Base-by-base conservation (phyloP, 371 early-diverging fungal species). In the Mortierella sp. region DNA sequence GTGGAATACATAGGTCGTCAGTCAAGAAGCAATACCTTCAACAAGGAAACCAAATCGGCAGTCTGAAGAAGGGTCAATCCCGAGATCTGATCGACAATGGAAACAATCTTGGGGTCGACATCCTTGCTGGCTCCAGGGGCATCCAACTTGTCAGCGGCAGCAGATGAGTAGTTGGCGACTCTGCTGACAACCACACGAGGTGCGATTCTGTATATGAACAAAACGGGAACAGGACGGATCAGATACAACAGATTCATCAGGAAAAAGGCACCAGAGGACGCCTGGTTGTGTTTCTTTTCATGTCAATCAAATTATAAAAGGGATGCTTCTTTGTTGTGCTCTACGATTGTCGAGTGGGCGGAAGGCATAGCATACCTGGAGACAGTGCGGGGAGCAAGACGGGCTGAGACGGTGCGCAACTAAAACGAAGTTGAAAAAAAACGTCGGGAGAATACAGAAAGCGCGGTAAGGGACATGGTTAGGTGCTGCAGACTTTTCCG, bases 21-120 rank as follows among this genome's bases (percentile, higher is more conserved):
- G n/a, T n/a, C n/a, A n/a, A n/a, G n/a, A n/a, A n/a, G n/a, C n/a
- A 27, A 54, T 83, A 95, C 92, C 92, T 97, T 98, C 72, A 98
- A 86, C 72, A 88, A 86, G 59, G 90, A 80, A 47, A 98, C 93
- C 64, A 98, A 87, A 57, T 91, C 89, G 46, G 97, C 91, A 17
- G 96, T 95, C 84, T 98, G 95, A 63, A 96, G 84, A 79, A 98
- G 86, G 39, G 93, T 96, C 79, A 98, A 84, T 64, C 83, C 84
- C 39, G 94, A 88, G 75, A 98, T 96, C 82, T 92, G 84, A 58
- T 95, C 95, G 41, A 96, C 97, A 71, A 98, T 94, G 56, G 86
- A 79, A 37, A 86, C 76, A 54, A 97, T 88, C 78, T 93, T 95
- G 70, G 93, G 92, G 71, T 88, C 86, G 30, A 71, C 85, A 51